A percentile compares a stretch with the other conserved stretches of the same genome.
These are phyloP conservation scores for Gaultheria prostrata DNA, from an alignment of 148 eudicot genomes.

Conservation along the genomic window DNA sequence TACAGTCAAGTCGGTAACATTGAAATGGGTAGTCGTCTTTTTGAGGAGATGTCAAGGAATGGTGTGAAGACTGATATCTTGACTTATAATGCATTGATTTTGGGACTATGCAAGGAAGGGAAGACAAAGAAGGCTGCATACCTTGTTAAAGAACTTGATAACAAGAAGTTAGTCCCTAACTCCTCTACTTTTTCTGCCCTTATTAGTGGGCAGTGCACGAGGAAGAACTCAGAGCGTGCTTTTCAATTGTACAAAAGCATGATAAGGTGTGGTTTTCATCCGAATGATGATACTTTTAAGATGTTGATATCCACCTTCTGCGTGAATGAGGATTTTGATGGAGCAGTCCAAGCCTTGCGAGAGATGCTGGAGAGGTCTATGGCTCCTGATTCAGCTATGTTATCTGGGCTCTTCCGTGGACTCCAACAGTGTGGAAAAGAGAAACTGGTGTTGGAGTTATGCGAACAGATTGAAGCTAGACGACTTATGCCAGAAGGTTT, in stretches of 20 bases:
- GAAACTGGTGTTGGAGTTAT: conserved; percentile 41
- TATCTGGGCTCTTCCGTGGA: conserved; percentile 48
- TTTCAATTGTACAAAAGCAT: conserved; percentile 66
- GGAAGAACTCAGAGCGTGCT: conserved; percentile 72
- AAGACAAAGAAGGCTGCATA: conserved; percentile 9
- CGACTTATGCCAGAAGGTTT: conserved; percentile 29
- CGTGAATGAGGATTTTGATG: conserved; percentile 71
- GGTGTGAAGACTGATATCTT: conserved; percentile 1
- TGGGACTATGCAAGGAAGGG: conserved; percentile 8
- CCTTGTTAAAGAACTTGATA: conserved; percentile 9
- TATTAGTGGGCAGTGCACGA: conserved; percentile 71
- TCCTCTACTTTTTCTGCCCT: conserved; percentile 80
- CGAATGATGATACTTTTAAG: conserved; percentile 43
- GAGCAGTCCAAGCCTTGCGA: conserved; percentile 50
- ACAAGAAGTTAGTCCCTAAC: conserved; percentile 24
- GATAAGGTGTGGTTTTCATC: conserved; percentile 59
- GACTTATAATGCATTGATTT: conserved; percentile 4
- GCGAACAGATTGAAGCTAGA: conserved; percentile 43
- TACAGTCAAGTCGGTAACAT: neutral
- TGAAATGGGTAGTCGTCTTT: conserved; percentile 4
- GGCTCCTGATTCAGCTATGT: conserved; percentile 36
- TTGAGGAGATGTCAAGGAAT: conserved; percentile 5
- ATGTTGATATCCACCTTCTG: conserved; percentile 53
- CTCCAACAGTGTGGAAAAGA: conserved; percentile 51
- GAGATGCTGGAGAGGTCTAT: conserved; percentile 64